A percentile compares a stretch with the other conserved stretches of the same genome.
Evolutionary conservation across 1,284 basidiomycete species (phyloP).

Genomic region (Afroboletus lepidellus): DNA sequence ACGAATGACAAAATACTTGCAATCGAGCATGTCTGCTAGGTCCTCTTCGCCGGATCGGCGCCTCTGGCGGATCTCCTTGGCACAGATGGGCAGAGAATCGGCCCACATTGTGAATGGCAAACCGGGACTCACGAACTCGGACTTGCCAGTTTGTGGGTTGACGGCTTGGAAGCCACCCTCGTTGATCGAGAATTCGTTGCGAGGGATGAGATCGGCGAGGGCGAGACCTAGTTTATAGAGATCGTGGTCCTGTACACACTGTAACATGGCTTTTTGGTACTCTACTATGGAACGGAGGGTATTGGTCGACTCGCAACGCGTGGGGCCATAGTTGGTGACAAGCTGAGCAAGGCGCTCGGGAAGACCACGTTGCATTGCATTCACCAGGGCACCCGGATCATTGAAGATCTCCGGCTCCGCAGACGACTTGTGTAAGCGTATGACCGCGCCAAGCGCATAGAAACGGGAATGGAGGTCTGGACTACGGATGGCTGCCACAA

Average conservation of each 20-base stretch:
- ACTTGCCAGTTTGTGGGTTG: constrained; percentile 42
- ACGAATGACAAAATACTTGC: constrained; percentile 53
- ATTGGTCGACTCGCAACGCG: constrained; percentile 44
- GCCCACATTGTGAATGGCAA: constrained; percentile 58
- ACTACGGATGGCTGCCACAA: constrained; percentile 54
- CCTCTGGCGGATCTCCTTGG: constrained; percentile 47
- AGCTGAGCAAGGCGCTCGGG: constrained; percentile 47
- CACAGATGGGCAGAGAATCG: constrained; percentile 55
- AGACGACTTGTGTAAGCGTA: constrained; percentile 44
- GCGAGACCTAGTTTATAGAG: constrained; percentile 49
- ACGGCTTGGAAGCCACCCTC: constrained; percentile 52
- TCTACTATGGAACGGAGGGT: constrained; percentile 41
- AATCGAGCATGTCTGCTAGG: constrained; percentile 57
- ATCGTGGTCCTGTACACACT: constrained; percentile 44
- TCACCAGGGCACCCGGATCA: constrained; percentile 46
- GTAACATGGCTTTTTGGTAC: constrained; percentile 53
- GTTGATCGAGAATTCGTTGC: constrained; percentile 57
- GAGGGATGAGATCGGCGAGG: constrained; percentile 48
- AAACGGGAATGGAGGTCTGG: constrained; percentile 50
- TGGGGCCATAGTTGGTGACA: constrained; percentile 48
- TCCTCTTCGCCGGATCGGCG: constrained; percentile 42
- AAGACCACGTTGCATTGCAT: constrained; percentile 38
- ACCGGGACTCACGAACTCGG: constrained; percentile 42
- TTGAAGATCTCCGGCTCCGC: constrained; percentile 44
- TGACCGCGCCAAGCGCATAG: constrained; percentile 48